Evolutionary conservation across 1,139 yeast species (phyloP), one percentile per base, ranked within the genome.

Genomic region (Debaryomyces robertsiae): DNA sequence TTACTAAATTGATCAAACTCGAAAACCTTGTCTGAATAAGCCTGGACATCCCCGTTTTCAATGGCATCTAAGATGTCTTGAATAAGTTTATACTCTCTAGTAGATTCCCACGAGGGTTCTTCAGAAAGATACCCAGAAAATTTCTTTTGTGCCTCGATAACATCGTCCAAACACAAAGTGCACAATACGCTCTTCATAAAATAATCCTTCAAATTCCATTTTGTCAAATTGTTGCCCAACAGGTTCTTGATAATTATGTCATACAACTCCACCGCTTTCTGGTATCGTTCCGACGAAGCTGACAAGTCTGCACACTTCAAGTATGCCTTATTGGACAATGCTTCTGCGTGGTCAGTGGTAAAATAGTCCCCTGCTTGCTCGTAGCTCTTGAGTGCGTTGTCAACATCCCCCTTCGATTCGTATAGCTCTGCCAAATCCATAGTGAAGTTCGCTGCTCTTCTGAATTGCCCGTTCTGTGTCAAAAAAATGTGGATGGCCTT

Each of bases 341-440:
- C 95, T 49, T 84, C 86, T 0, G 98, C 98, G 46, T 89, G 93
- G 65, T 93, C 98, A 47, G 94, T 90, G 45, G 81, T 79, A 60
- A 86, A 90, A 88, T 96, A 93, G 57, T 94, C 98, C 30, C 96
- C 97, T 4, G 98, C 97, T 54, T 85, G 87, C 58, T 90, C 95
- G 61, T 86, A 93, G 22, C 93, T 81, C 44, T 75, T 73, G 41
- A 85, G 75, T 3, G 98, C 97, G 50, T 77, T 77, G 13, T 74
- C 70, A 18, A 67, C 63, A 56, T 91, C 95, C 41, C 77, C 77
- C 27, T 86, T 69, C 36, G 75, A 75, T 62, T 93, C 98, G 59
- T 87, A 89, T 36, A 93, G 65, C 50, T 82, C 93, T 3, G 91
- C 98, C 55, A 93, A 75, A 60, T 93, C 98, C 73, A 85, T 80